Base-by-base conservation (phyloP, 192 early-diverging fungal species). In the Haplosporangium gracile region DNA sequence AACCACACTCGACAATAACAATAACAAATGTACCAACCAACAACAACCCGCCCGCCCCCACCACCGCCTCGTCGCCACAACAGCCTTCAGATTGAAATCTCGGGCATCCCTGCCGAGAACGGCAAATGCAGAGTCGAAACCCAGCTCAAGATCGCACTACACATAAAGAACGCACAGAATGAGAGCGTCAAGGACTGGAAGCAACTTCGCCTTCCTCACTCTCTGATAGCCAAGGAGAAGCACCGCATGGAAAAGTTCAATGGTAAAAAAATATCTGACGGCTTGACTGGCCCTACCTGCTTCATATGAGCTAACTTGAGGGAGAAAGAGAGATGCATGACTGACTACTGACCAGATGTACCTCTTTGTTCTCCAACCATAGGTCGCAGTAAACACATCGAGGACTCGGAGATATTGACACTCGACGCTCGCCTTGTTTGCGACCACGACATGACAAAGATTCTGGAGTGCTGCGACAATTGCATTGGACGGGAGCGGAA, bases 111-210 rank as follows among this genome's bases (percentile, higher is more conserved):
- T 81, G 84, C 84, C 68, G 84, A 86, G 76, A 86, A 86, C 76
- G 84, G 84, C 71, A 94, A 95, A 78, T 96, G 94, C 40, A 88
- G 96, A n/a, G 96, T 96, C 57, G 95, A 97, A 82, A 97, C 96
- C 47, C 96, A 96, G 87, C 95, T 95, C 83, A 95, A 95, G 73
- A 90, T 96, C 43, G 93, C 93, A 36, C 75, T 97, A 75, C 93
- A 94, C 76, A 88, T 97, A 43, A 90, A 91, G 5, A 89, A 88
- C 34, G 81, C 83, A 60, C 49, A 86, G 53, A 94, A 94, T 75
- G 90, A 92, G 70, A 90, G 89, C 26, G 94, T 91, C 42, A 89
- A 89, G 34, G 87, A 89, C 75, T 96, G 94, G 93, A 92, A 95
- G 65, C 95, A 96, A 68, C 83, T 97, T 80, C 87, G 92, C 40